Conservation (phyloP, 2,329 filamentous ascomycete genomes). For the Fusarium subtropicale region DNA sequence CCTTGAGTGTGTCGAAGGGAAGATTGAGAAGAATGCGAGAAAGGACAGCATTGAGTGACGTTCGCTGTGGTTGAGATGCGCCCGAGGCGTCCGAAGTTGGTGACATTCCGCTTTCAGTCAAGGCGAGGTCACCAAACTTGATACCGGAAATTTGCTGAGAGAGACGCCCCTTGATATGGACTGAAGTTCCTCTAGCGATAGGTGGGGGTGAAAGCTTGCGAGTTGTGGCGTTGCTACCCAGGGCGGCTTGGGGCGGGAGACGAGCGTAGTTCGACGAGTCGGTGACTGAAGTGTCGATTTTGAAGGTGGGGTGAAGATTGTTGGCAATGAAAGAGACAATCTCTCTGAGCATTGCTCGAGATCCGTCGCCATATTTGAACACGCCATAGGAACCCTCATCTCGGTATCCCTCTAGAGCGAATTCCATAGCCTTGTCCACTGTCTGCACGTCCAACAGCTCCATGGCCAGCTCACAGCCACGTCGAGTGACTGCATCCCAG, state of each 20-base stretch:
- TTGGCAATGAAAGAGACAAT: conserved; percentile 70
- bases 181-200: conserved; percentile 54
- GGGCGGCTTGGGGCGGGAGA: conserved; percentile 48
- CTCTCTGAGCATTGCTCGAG: conserved; percentile 64
- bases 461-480: conserved; percentile 70
- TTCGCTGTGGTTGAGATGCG: conserved; percentile 43
- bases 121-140: conserved; percentile 75
- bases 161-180: conserved; percentile 55
- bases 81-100: conserved; percentile 50
- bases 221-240: conserved; percentile 17
- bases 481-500: conserved; percentile 65
- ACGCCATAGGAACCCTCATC: conserved; percentile 56
- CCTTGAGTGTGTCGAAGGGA: conserved; percentile 74
- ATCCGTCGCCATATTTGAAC: conserved; percentile 65
- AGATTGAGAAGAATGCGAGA: conserved; percentile 77
- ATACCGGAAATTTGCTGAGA: conserved; percentile 70
- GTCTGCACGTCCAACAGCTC: conserved; percentile 72
- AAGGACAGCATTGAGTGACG: conserved; percentile 61
- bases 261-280: conserved; percentile 56
- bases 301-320: conserved; percentile 70
- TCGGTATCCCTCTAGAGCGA: conserved; percentile 59
- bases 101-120: conserved; percentile 46
- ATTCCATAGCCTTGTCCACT: conserved; percentile 70
- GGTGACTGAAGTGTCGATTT: conserved; percentile 61
- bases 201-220: conserved; percentile 36